These are phyloP conservation scores for Vigna angularis DNA, from an alignment of 306 rosid genomes.

Conservation along the genomic window DNA sequence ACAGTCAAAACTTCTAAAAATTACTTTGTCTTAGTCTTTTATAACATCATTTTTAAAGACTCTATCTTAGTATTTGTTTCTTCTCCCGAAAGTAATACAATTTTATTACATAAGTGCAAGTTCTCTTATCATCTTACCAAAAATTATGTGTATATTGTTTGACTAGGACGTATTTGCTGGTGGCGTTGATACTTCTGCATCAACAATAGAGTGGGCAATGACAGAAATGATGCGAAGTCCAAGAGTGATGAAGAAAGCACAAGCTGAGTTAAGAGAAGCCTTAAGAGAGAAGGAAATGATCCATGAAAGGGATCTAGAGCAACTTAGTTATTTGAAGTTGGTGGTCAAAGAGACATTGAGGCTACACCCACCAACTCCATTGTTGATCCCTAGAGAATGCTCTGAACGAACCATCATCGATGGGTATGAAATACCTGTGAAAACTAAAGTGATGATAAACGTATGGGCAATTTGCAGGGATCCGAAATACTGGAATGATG, in stretches of 20 bases:
- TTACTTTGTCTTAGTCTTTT: no score
- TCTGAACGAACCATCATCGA: slow-evolving; percentile 3
- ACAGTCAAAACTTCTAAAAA: no score
- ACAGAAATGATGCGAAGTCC: slow-evolving; percentile 40
- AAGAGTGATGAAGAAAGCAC: slow-evolving; percentile 7
- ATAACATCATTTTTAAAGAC: not conserved
- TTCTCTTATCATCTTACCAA: not conserved
- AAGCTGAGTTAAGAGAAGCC: slow-evolving; percentile 32
- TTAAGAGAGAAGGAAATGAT: not conserved
- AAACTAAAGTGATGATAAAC: slow-evolving; percentile 1
- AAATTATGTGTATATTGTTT: not conserved
- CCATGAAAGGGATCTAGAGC: not conserved
- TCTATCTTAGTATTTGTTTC: not conserved
- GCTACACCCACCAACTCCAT: slow-evolving; percentile 34
- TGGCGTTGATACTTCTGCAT: slow-evolving; percentile 22
- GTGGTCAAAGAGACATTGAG: slow-evolving; percentile 32
- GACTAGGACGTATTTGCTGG: slow-evolving; percentile 21
- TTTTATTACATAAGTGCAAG: not conserved
- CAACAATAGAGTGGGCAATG: slow-evolving; percentile 39
- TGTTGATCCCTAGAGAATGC: slow-evolving; percentile 40
- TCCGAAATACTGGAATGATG: not conserved
- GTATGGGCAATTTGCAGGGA: not conserved
- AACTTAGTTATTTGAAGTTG: slow-evolving; percentile 29
- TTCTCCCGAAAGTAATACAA: not conserved
- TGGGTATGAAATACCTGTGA: slow-evolving; percentile 12